Evolutionary conservation across 345 rosid species (phyloP), one percentile per base, ranked within the genome.

Genomic region (Populus simonii): DNA sequence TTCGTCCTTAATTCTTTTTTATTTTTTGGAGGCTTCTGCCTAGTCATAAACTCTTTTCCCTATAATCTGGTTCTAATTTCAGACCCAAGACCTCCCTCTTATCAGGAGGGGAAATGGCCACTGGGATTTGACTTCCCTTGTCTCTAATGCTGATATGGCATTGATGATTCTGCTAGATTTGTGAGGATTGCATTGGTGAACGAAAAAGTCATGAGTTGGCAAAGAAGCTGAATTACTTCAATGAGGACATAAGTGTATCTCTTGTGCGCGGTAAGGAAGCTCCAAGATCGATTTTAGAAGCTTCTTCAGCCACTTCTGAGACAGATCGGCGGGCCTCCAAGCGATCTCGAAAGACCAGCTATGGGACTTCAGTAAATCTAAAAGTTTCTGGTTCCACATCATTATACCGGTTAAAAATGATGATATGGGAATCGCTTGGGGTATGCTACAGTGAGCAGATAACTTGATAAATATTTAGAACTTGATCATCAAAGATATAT

Each of bases 381-480:
- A 91, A 88, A 84, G 99, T 96, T 76, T 96, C 99, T 72, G 96
- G 97, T 9, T 87, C 94, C 53, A 96, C 94, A 63, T 85, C 98
- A 27, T 78, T 96, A 72, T 96, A 96, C 87, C 98, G 92, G 75
- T 84, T 96, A 74, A 96, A 96, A 84, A 93, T 96, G 99, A 92
- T 96, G 99, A 96, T 93, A 82, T 93, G 99, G 97, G 98, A 93
- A 84, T 89, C 94, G 68, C 94, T 96, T 75, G 99, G 99, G 96
- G 99, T 93, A 92, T 73, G 92, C 79, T 75, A 55, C 39, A 9
- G 18, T 23, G 41, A 67, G 17, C 70, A 69, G 57, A 71, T 38
- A 6, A 25, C 18, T 12, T 22, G 31, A n/a, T 68, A 7, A 74
- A 2, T 65, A 71, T 47, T 16, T 79, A 18, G 25, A 73, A 41